Base-by-base conservation (phyloP, 331 rosid species). In the Quercus lobata region DNA sequence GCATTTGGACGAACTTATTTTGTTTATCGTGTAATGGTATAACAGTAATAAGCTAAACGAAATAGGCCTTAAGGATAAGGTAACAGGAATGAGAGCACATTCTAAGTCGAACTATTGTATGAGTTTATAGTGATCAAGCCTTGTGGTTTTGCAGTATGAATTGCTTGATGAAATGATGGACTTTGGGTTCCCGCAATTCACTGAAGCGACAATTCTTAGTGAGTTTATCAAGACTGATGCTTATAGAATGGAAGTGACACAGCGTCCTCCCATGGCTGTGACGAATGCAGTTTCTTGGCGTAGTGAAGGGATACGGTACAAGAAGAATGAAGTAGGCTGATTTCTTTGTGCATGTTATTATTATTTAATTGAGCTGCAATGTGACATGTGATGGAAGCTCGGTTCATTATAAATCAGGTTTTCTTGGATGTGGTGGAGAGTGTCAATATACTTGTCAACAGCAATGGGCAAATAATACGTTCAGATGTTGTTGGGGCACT, bases 231-330 rank as follows among this genome's bases (percentile, higher is more conserved):
- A 96, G 92, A 96, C 99, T 0, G 99, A 96, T 87, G 99, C 99
- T 72, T 96, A 96, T 79, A 93, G 97, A 84, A 91, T 96, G 99
- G 99, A 96, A 83, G 97, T 92, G 74, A 89, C 89, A 0, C 99
- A 96, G 89, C 90, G 98, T 77, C 99, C 99, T 75, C 99, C 99
- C 63, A 96, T 96, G 99, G 99, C 99, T 68, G 99, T 96, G 54
- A 96, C 99, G 18, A 96, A 96, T 88, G 99, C 99, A 32, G 99
- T 96, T 24, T 96, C 99, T 68, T 96, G 99, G 99, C 99, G 98
- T 30, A 96, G 99, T 84, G 99, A 96, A 90, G 99, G 99, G 68
- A 78, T 96, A 81, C 86, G 60, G 72, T 93, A 96, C 92, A 96
- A 96, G 93, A 96, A 96, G 83, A 96, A 96, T 86, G 99, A 96